These are phyloP conservation scores for Firmiana major DNA, from an alignment of 345 rosid genomes.

Conservation along the genomic window DNA sequence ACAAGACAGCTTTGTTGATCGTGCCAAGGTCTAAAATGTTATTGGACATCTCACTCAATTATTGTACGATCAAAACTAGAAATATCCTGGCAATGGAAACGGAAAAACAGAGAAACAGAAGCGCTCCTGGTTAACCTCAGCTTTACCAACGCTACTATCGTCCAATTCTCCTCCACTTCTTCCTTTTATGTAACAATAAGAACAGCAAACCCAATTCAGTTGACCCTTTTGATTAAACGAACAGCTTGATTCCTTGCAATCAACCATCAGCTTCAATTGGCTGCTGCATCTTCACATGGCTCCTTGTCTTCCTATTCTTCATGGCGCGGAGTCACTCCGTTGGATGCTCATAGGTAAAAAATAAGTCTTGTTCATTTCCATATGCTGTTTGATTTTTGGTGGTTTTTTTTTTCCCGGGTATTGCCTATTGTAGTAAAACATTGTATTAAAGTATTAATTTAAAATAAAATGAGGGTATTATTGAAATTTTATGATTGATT, in stretches of 20 bases:
- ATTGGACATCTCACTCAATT: too few relatives aligned
- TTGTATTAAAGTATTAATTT: background rate
- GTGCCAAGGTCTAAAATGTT: background rate
- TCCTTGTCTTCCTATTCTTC: background rate
- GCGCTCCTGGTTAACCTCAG: background rate
- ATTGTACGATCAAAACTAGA: background rate
- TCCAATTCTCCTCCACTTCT: slow-evolving; percentile 6
- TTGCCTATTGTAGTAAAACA: background rate
- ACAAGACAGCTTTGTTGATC: background rate
- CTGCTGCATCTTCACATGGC: background rate
- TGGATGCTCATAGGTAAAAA: slow-evolving; percentile 16
- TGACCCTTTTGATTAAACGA: background rate
- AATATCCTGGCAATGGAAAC: background rate
- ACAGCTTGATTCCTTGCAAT: slow-evolving; percentile 8
- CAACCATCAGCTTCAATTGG: slow-evolving; percentile 1
- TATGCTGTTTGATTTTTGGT: background rate
- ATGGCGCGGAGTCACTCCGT: background rate
- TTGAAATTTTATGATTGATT: background rate
- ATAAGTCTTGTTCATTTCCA: background rate
- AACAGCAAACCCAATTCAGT: background rate
- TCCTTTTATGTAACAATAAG: background rate
- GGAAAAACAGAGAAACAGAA: background rate
- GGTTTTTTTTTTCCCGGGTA: background rate
- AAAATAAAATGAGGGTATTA: background rate
- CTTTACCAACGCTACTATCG: background rate